Evolutionary conservation across 352 stramenopile genomes (phyloP), one percentile per base, ranked within the genome.

Genomic region (Phytophthora colocasiae): DNA sequence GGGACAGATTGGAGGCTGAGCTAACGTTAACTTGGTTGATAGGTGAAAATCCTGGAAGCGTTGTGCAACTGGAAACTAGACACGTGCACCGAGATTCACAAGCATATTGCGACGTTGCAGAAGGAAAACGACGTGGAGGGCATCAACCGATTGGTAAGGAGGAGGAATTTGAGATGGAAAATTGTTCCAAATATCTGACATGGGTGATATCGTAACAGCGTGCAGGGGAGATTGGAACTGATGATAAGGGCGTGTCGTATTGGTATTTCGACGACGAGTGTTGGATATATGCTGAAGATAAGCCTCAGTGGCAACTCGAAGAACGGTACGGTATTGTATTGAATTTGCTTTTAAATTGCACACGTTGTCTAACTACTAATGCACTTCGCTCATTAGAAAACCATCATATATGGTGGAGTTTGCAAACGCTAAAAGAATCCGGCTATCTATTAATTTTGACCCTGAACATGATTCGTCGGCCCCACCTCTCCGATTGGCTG

Each of bases 261-360:
- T 96, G 86, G 88, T 93, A 95, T 70, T 95, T 95, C 66, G 75
- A 89, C 52, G 88, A 96, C 63, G 83, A 62, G 45, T 94, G 86
- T 53, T 96, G 88, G 88, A 77, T 96, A 39, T 96, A 93, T 55
- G 86, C 86, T 1, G 88, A 96, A 67, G 79, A 93, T 29, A 84
- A 81, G 32, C 81, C 84, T 0, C 61, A 56, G 11, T 94, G 85
- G 87, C 80, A 93, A 63, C 44, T 70, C 9, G 66, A 81, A 54
- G 60, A 71, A 65, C 62, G 73, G 73, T 81, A 73, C 45, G 44
- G 32, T 19, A 12, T 19, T 43, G 22, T 4, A 32, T 17, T 10
- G 8, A 14, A 22, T 22, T 22, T 22, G 22, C 22, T 22, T 22
- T 22, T 22, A 22, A 22, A 22, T 22, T 22, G 22, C 22, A 22